Conservation (phyloP, 805 yeast species). For the Candida sithepensis region DNA sequence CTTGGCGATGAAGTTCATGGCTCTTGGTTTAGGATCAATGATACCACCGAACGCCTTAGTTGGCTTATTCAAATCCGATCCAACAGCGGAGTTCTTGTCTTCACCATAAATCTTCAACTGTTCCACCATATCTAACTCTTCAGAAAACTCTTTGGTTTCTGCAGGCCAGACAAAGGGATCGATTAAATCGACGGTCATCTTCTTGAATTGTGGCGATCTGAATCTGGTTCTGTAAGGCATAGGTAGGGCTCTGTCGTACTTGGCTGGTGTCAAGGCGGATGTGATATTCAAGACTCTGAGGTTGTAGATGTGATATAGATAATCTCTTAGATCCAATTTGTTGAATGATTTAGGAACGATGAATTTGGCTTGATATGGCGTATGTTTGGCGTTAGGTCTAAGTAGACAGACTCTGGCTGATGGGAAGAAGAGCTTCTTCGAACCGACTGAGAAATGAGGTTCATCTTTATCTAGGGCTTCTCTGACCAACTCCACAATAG, state of each 20-base stretch:
- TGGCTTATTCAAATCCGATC: constrained; percentile 69
- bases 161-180: constrained; percentile 97
- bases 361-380: constrained; percentile 96
- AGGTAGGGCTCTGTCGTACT: constrained; percentile 52
- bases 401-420: constrained; percentile 75
- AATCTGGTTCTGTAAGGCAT: constrained; percentile 60
- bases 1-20: constrained; percentile 63
- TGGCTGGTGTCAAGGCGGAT: constrained; percentile 76
- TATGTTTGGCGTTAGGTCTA: constrained; percentile 92
- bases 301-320: constrained; percentile 85
- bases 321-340: constrained; percentile 91
- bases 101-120: constrained; percentile 51
- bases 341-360: constrained; percentile 92
- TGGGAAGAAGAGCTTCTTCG: constrained; percentile 75
- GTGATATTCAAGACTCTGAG: constrained; percentile 86
- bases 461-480: constrained; percentile 56
- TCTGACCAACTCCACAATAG: constrained; percentile 26
- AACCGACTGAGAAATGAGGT: constrained; percentile 84
- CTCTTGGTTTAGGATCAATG: constrained; percentile 48
- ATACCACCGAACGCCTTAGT: constrained; percentile 74
- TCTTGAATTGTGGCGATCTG: constrained; percentile 79
- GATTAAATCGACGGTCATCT: constrained; percentile 95
- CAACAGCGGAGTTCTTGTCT: constrained; percentile 44
- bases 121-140: constrained; percentile 32
- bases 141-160: constrained; percentile 33